phyloP scores from a whole-genome alignment of 2,329 filamentous ascomycete species.

The Metarhizium brunneum region DNA sequence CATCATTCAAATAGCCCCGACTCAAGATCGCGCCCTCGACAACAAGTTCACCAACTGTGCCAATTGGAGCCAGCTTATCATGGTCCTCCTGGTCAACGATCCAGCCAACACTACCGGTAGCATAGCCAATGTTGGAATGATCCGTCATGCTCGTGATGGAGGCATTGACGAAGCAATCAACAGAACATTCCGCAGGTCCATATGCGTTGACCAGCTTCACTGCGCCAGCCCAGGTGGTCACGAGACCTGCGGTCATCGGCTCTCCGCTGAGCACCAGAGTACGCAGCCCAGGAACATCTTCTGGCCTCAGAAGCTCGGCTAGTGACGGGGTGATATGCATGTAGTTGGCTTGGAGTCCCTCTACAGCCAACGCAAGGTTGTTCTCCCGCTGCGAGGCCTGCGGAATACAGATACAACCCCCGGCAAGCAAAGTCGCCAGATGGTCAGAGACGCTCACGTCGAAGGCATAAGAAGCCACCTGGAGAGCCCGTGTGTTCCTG shows the following conservation, averaged over 20 bases:
- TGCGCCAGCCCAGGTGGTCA: neutral
- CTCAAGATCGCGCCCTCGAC: slow-evolving; percentile 3
- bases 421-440: slow-evolving; percentile 24
- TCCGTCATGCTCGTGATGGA: neutral
- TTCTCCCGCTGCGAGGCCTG: slow-evolving; percentile 25
- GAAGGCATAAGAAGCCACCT: slow-evolving; percentile 26
- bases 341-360: slow-evolving; percentile 6
- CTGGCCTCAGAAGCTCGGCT: neutral
- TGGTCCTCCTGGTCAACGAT: neutral
- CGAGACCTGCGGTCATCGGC: neutral
- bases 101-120: slow-evolving; percentile 1
- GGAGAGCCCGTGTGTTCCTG: neutral
- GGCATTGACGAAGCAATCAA: neutral
- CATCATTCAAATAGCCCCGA: slow-evolving; percentile 4
- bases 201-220: neutral
- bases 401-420: slow-evolving; percentile 30
- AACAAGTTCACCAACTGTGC: slow-evolving; percentile 2
- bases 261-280: neutral
- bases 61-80: neutral
- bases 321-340: slow-evolving; percentile 1
- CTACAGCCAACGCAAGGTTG: neutral
- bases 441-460: slow-evolving; percentile 27
- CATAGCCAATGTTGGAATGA: neutral
- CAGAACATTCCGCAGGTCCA: neutral
- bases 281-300: neutral